These are phyloP conservation scores for Simmondsia chinensis DNA, from an alignment of 148 eudicot species.

Conservation along the genomic window DNA sequence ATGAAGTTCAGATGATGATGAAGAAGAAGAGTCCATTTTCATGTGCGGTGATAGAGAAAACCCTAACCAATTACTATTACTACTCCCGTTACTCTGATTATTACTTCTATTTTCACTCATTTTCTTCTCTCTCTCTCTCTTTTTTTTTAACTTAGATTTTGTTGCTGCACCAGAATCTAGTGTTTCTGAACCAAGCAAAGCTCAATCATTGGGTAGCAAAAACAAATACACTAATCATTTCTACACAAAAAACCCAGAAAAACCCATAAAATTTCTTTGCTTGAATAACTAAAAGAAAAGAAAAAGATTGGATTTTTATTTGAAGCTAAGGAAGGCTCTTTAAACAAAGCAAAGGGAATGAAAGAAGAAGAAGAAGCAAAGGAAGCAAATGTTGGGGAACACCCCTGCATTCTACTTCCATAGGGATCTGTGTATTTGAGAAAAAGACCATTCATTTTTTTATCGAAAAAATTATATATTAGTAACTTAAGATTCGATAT, in stretches of 20 bases:
- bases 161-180: constrained; percentile 3
- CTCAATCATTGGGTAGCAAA: constrained; percentile 23
- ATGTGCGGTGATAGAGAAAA: constrained; percentile 53
- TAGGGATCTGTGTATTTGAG: constrained; percentile 63
- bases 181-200: constrained; percentile 4
- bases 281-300: not conserved
- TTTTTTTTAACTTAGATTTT: not conserved
- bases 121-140: not conserved
- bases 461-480: not conserved
- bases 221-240: constrained; percentile 28
- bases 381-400: constrained; percentile 27
- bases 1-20: constrained; percentile 6
- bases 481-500: no score
- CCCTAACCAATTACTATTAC: constrained; percentile 44
- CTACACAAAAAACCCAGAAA: not conserved
- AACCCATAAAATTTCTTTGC: not conserved
- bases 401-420: constrained; percentile 25
- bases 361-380: constrained; percentile 21
- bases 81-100: constrained; percentile 1
- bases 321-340: constrained; percentile 10
- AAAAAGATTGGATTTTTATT: constrained; percentile 6
- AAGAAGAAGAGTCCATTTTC: constrained; percentile 22
- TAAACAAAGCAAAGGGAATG: constrained; percentile 52
- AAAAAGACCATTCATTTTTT: constrained; percentile 19
- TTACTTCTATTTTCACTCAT: not conserved